Evolutionary conservation across 495 filamentous ascomycete species (phyloP), one percentile per base, ranked within the genome.

Genomic region (Hypoxylon trugodes): DNA sequence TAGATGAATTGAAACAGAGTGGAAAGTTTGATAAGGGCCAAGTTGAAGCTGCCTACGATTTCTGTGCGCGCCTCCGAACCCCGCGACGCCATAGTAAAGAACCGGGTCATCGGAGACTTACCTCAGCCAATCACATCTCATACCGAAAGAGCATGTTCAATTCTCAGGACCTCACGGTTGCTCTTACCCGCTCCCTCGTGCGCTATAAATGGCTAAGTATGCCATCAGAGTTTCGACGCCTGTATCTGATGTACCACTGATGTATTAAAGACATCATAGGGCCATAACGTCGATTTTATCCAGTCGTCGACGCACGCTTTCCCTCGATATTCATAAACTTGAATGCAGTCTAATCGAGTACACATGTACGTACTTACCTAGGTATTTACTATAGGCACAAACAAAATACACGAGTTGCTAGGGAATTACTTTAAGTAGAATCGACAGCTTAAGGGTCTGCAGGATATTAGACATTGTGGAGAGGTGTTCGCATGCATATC

Each of bases 11-110:
- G n/a, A n/a, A n/a, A n/a, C n/a, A n/a, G n/a, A n/a, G n/a, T n/a
- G n/a, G n/a, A n/a, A n/a, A 58, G 38, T 22, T 32, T 45, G 21
- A 41, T 21, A 45, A 32, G 52, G 41, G 16, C 21, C 33, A 36
- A 28, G 40, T 51, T 25, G 35, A 28, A 49, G 43, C 49, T 54
- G 10, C 47, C 42, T 18, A 9, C 22, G 33, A 42, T 51, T 61
- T 56, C 50, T 60, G 62, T 40, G 41, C 30, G 32, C 35, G 24
- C 26, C 58, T 21, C 35, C 43, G 25, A 60, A 47, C 63, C 63
- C 63, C 63, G 63, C 63, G 57, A 61, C 63, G 18, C 38, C 22
- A 43, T n/a, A 30, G 12, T 35, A 21, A 49, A 48, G 54, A 59
- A 15, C 49, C 49, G 55, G 62, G 42, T 60, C 35, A 49, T 65